Evolutionary conservation across 768 basidiomycete genomes (phyloP), one percentile per base, ranked within the genome.

Genomic region (Suillus subaureus): DNA sequence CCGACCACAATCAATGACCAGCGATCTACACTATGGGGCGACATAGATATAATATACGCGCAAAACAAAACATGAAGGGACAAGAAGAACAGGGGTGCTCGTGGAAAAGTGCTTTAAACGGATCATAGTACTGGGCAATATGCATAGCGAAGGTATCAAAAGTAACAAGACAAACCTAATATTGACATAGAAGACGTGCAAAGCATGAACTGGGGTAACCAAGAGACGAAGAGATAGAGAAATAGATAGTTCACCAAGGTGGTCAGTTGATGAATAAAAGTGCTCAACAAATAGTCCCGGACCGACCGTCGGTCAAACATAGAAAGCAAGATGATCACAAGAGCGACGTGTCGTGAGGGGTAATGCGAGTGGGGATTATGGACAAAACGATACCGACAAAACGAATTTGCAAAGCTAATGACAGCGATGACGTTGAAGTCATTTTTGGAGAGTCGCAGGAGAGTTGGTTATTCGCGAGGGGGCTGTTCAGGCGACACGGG

Each of bases 21-120:
- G 61, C 67, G 67, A 71, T 78, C 71, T 77, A 75, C 71, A 71
- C 68, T 78, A 75, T 62, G 65, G 63, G 64, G 49, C 45, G 64
- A 70, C 69, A 65, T 76, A 75, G 71, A 70, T 74, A 77, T 77
- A 76, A 77, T 75, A 72, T 77, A 74, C 61, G 69, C 62, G 68
- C 55, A 64, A 74, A 76, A 67, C 64, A 68, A 72, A 70, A 70
- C 67, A 49, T 62, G 63, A 67, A 71, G 49, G 63, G 40, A 40
- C 28, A 64, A 64, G 54, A 63, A 55, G 23, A 64, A 18, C n/a
- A 7, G 33, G 39, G 15, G 13, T 11, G 16, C 2, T 39, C 16
- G 55, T 40, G 28, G 12, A 43, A 43, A 23, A 39, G 62, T n/a
- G 39, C 45, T 72, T 70, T 55, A 68, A 69, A 62, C 28, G 54